Evolutionary conservation across 805 yeast genomes (phyloP), one percentile per base, ranked within the genome.

Genomic region (Nematodospora valgi): DNA sequence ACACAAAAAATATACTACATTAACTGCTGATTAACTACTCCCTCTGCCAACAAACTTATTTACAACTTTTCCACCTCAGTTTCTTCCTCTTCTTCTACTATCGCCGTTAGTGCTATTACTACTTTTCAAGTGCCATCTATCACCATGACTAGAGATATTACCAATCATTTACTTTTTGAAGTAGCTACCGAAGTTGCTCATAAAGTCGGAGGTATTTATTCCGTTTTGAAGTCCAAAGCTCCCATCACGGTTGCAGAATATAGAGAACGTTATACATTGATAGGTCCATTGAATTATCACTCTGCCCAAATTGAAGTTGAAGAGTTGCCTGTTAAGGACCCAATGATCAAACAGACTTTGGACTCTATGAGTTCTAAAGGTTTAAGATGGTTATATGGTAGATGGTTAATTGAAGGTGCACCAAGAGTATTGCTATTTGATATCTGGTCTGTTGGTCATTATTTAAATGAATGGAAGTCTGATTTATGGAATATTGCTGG

Each of bases 391-490:
- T 65, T 88, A 34, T 89, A 91, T 53, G 98, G 97, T 30, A 74
- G 97, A 40, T 91, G 98, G 98, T 74, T 91, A 49, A 88, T 91
- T 49, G 98, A 93, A 57, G 97, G 98, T 13, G 96, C 98, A 0
- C 98, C 98, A 15, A 67, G 95, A 34, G 98, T 93, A 16, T 66
- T 91, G 30, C 67, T 91, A 31, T 93, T 93, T 50, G 98, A 91
- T 56, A 71, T 87, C 40, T 77, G 80, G 33, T 82, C 95, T 10
- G 95, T 91, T 3, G 65, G 67, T 23, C 47, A 51, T 38, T 74
- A 73, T 55, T 68, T 91, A 47, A 82, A 84, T 54, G 98, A 93
- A 53, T 91, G 98, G 98, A 91, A 88, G 60, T 62, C 86, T 1
- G 98, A 91, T 58, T 64, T 91, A 40, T 91, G 98, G 98, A 76